Percentiles rank a stretch among this genome's conserved stretches.
Evolutionary conservation across 1,284 basidiomycete genomes (phyloP).

Genomic region (Hypsizygus ulmarius): DNA sequence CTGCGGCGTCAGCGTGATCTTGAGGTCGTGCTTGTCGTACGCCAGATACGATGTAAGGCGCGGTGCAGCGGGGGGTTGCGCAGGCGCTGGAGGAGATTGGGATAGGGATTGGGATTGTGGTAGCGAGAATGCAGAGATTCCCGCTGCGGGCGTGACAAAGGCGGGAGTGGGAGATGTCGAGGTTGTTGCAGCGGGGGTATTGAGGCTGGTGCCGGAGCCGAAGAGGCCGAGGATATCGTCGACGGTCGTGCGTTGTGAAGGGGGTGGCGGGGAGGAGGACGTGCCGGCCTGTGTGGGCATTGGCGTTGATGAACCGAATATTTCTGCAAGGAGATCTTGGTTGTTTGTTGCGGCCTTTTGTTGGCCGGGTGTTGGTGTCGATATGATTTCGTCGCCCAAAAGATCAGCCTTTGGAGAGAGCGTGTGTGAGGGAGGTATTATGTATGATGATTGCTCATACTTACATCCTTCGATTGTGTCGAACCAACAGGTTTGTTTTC

Average conservation of each 20-base stretch:
- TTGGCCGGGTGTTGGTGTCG: slow-evolving; percentile 38
- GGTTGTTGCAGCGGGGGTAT: slow-evolving; percentile 33
- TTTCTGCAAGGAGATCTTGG: slow-evolving; percentile 90
- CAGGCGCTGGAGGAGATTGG: slow-evolving; percentile 31
- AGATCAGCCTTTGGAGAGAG: slow-evolving; percentile 55
- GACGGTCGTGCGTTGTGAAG: slow-evolving; percentile 54
- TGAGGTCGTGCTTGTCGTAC: slow-evolving; percentile 89
- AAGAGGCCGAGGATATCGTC: slow-evolving; percentile 94
- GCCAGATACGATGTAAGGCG: slow-evolving; percentile 76
- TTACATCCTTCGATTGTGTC: slow-evolving; percentile 74
- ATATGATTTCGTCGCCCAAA: slow-evolving; percentile 65
- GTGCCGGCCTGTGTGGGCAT: slow-evolving; percentile 39
- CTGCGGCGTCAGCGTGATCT: slow-evolving; percentile 88
- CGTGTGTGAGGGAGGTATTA: too few species aligned
- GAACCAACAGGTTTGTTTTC: slow-evolving; percentile 94
- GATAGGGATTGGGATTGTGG: slow-evolving; percentile 37
- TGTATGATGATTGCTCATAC: slow-evolving; percentile 12
- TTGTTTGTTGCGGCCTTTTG: slow-evolving; percentile 61
- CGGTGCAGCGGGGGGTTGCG: slow-evolving; percentile 44
- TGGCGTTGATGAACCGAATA: slow-evolving; percentile 69
- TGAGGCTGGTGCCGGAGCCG: slow-evolving; percentile 43
- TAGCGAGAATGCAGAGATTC: slow-evolving; percentile 33
- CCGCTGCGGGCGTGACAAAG: slow-evolving; percentile 27
- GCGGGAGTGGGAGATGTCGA: slow-evolving; percentile 31
- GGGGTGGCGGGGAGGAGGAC: slow-evolving; percentile 36